Evolutionary conservation across 2,329 filamentous ascomycete genomes (phyloP), one percentile per base, ranked within the genome.

Genomic region (Neonectria hederae): DNA sequence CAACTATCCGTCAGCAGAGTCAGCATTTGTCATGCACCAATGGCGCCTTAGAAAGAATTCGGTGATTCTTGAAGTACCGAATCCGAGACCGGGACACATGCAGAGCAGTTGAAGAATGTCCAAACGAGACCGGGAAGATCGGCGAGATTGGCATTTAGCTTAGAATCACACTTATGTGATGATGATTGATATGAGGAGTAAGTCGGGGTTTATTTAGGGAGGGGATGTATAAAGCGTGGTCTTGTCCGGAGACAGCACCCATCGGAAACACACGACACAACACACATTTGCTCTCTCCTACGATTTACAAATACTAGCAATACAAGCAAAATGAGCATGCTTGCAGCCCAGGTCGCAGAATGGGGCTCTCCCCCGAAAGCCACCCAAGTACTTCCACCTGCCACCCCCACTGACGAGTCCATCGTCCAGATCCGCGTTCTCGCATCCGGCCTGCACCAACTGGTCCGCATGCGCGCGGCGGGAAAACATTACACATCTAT

Each of bases 401-500:
- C 80, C 5, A 38, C 77, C 0, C 79, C 83, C 19, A 64, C 75
- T 17, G 52, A 69, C 49, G 70, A 74, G 7, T 73, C 75, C 28
- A 76, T 82, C 62, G 68, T 86, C 46, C 83, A 83, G 57, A 78
- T 89, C 75, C 83, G 82, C 66, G 79, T 89, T 65, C 69, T 85
- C 52, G 85, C 85, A 13, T 72, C 81, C 3, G 86, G 84, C 28
- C 76, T 87, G 14, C 86, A 87, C 72, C 79, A 81, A 13, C 76
- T 89, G 5, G 86, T 89, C 46, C 83, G 83, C 53, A 78, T 79
- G 43, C 83, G 86, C 30, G 86, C 86, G 19, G 67, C 81, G 1
- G 86, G 87, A 1, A 78, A 74, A n/a, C 87, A 89, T 75, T 89
- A 87, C 77, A 81, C 82, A 21, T 79, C 82, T 2, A 77, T 78